Evolutionary conservation across 148 eudicot genomes (phyloP).

Genomic region (Rhododendron mucronatum): DNA sequence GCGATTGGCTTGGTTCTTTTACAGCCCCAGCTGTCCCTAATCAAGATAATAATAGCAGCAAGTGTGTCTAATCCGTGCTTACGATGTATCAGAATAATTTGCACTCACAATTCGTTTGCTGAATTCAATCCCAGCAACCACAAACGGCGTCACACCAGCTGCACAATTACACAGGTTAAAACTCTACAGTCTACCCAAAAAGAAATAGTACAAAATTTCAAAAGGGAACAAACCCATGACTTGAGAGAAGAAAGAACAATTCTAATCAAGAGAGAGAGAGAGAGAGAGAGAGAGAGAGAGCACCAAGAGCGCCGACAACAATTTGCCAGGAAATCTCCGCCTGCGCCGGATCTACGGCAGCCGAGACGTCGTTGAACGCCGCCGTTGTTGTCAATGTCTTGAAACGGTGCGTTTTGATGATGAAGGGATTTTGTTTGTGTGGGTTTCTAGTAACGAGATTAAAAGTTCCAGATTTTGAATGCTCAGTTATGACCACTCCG

Average conservation of each 20-base stretch:
- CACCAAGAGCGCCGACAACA: slow-evolving; percentile 62
- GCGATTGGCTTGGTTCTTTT: background rate
- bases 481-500: background rate
- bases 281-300: background rate
- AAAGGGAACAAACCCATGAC: background rate
- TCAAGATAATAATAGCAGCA: background rate
- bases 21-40: background rate
- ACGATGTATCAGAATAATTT: background rate
- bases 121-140: slow-evolving; percentile 89
- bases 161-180: slow-evolving; percentile 19
- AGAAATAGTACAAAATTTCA: background rate
- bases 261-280: background rate
- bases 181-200: background rate
- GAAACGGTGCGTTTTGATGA: background rate
- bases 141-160: slow-evolving; percentile 84
- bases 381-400: background rate
- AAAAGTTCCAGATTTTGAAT: background rate
- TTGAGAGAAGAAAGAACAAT: background rate
- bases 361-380: slow-evolving; percentile 22
- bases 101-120: slow-evolving; percentile 79
- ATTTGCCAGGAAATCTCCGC: slow-evolving; percentile 67
- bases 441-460: background rate
- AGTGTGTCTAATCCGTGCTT: background rate
- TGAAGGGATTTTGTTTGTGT: background rate
- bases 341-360: slow-evolving; percentile 33